phyloP scores from a whole-genome alignment of 805 yeast genomes.

The Wilhelminamyces savonicus region DNA sequence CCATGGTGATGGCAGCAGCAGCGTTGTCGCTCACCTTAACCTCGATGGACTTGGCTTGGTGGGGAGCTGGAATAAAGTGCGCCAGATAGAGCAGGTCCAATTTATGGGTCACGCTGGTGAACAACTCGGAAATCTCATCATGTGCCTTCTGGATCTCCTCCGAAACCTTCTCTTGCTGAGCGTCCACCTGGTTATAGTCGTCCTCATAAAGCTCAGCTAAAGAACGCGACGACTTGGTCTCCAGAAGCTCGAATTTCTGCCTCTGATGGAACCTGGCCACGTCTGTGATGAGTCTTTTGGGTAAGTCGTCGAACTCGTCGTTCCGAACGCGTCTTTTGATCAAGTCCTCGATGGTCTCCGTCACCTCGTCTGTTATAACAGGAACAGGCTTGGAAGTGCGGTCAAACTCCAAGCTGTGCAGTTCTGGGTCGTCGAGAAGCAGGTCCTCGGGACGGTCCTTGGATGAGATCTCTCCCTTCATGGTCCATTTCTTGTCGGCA shows the following conservation, averaged over 20 bases:
- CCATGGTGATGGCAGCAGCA: constrained; percentile 75
- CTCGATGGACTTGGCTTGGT: constrained; percentile 63
- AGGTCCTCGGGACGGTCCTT: constrained; percentile 82
- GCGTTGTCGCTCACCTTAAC: constrained; percentile 62
- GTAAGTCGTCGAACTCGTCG: constrained; percentile 77
- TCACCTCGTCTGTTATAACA: constrained; percentile 81
- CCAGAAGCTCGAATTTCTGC: constrained; percentile 63
- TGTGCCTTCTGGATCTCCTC: constrained; percentile 71
- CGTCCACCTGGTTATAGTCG: constrained; percentile 51
- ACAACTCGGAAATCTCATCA: constrained; percentile 66
- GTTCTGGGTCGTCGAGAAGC: constrained; percentile 55
- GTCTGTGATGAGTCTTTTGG: constrained; percentile 63
- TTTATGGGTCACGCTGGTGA: constrained; percentile 55
- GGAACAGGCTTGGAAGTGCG: constrained; percentile 95
- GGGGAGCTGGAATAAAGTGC: constrained; percentile 88
- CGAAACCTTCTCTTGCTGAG: constrained; percentile 41
- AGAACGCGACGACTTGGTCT: constrained; percentile 78
- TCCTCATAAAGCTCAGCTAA: constrained; percentile 91
- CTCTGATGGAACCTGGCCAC: constrained; percentile 47
- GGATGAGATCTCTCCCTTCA: constrained; percentile 87
- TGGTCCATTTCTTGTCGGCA: constrained; percentile 88
- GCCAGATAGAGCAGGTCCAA: constrained; percentile 92
- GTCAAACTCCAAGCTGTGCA: constrained; percentile 71
- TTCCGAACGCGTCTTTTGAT: constrained; percentile 75
- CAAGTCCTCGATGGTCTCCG: constrained; percentile 83